Evolutionary conservation across 2,329 filamentous ascomycete genomes (phyloP).

Genomic region (Sporothrix globosa): DNA sequence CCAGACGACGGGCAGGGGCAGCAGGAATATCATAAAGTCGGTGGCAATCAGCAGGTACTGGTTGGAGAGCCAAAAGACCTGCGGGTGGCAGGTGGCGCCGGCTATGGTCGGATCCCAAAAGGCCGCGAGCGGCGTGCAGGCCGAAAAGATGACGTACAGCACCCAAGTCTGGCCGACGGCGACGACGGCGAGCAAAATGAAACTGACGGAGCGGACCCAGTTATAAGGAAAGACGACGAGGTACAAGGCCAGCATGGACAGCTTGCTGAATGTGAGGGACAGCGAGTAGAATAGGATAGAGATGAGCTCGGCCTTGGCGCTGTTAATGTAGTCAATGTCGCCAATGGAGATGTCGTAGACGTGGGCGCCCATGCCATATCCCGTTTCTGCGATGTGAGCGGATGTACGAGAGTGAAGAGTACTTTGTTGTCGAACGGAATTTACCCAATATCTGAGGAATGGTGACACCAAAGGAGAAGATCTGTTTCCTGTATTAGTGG

Average conservation of each 20-base stretch:
- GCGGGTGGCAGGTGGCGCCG: constrained; percentile 30
- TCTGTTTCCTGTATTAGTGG: constrained; percentile 33
- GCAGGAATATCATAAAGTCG: constrained; percentile 56
- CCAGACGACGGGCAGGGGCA: constrained; percentile 34
- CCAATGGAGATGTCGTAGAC: constrained; percentile 21
- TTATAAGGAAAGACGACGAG: constrained; percentile 40
- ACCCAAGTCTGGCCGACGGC: constrained; percentile 40
- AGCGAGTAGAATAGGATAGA: constrained; percentile 40
- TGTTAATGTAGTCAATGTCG: not conserved
- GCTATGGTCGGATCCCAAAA: constrained; percentile 40
- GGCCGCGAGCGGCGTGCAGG: constrained; percentile 42
- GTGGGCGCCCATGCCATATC: constrained; percentile 31
- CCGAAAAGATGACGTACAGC: constrained; percentile 40
- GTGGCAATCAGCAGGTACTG: constrained; percentile 57
- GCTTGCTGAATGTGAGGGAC: constrained; percentile 40
- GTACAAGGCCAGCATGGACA: constrained; percentile 42
- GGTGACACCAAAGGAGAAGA: constrained; percentile 40
- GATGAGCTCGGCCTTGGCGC: constrained; percentile 28
- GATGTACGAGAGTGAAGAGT: not conserved
- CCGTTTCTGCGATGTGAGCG: constrained; percentile 23
- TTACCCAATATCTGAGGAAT: constrained; percentile 36
- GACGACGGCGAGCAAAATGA: constrained; percentile 39
- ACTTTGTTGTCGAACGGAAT: not conserved
- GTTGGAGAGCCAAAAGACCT: constrained; percentile 33
- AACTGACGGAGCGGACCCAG: constrained; percentile 42